Conservation (phyloP, 805 yeast genomes). For the Pichia paraexigua region DNA sequence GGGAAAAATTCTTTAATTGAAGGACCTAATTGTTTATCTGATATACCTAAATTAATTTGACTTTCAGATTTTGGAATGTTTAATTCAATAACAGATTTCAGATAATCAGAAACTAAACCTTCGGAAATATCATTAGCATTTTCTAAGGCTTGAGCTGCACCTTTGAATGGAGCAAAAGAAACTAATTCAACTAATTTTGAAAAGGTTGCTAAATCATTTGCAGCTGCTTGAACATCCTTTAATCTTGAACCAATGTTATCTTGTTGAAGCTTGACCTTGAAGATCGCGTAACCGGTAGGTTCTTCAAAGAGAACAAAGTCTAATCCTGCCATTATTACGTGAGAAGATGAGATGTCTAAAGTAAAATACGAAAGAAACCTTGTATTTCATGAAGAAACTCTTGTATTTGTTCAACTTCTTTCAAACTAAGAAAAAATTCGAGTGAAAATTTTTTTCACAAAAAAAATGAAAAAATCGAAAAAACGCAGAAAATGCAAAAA, state of each 20-base stretch:
- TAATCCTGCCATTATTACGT: constrained; percentile 50
- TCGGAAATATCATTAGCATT: constrained; percentile 97
- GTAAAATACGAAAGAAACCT: neutral
- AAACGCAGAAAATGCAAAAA: neutral
- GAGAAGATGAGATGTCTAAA: neutral
- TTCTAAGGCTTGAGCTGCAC: constrained; percentile 98
- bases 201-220: constrained; percentile 76
- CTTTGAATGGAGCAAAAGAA: constrained; percentile 96
- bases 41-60: constrained; percentile 73
- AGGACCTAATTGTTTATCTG: constrained; percentile 94
- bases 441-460: neutral
- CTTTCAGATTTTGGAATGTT: constrained; percentile 79
- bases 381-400: neutral
- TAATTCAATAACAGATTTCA: constrained; percentile 81
- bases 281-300: constrained; percentile 96
- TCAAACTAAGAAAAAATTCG: neutral
- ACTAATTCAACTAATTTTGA: constrained; percentile 90
- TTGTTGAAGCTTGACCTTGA: constrained; percentile 88
- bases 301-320: constrained; percentile 95
- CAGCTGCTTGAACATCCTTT: constrained; percentile 89
- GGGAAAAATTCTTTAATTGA: constrained; percentile 90
- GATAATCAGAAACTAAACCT: constrained; percentile 89
- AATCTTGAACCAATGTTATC: constrained; percentile 88
- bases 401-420: too few relatives aligned
- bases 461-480: neutral